phyloP scores from a whole-genome alignment of 352 stramenopile genomes.

The Globisporangium splendens region DNA sequence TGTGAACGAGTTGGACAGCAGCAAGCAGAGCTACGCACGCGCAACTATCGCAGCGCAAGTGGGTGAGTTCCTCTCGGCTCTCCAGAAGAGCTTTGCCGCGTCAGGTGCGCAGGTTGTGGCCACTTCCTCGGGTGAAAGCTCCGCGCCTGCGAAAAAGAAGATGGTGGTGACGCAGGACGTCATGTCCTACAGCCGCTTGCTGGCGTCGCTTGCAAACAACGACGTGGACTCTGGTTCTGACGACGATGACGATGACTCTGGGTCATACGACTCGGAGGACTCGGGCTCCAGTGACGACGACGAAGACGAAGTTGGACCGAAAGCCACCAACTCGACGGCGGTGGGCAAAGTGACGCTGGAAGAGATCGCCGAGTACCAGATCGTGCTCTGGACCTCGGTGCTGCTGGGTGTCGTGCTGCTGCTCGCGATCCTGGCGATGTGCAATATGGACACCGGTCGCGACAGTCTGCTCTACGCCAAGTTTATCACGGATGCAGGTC shows the following conservation, averaged over 20 bases:
- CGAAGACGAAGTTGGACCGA: slow-evolving; percentile 10
- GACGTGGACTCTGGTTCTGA: slow-evolving; percentile 10
- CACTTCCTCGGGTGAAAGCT: background rate
- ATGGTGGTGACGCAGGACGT: slow-evolving; percentile 18
- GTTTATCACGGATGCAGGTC: slow-evolving; percentile 59
- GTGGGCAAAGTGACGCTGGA: slow-evolving; percentile 30
- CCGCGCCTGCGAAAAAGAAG: slow-evolving; percentile 9
- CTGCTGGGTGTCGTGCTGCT: slow-evolving; percentile 46
- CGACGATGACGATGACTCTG: slow-evolving; percentile 10
- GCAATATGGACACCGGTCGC: slow-evolving; percentile 67
- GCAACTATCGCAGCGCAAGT: slow-evolving; percentile 23
- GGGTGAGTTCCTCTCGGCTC: slow-evolving; percentile 30
- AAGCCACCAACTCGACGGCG: slow-evolving; percentile 23
- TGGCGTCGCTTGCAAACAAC: slow-evolving; percentile 17
- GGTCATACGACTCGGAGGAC: slow-evolving; percentile 1
- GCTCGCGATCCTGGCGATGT: slow-evolving; percentile 50
- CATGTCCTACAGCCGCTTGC: slow-evolving; percentile 27
- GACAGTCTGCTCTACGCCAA: slow-evolving; percentile 86
- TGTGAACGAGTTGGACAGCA: slow-evolving; percentile 11
- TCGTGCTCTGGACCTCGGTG: slow-evolving; percentile 81
- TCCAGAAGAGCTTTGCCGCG: slow-evolving; percentile 26
- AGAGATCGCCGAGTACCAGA: slow-evolving; percentile 77
- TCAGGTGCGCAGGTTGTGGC: slow-evolving; percentile 40
- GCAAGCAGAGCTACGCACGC: slow-evolving; percentile 26
- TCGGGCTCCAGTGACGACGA: slow-evolving; percentile 15